These are phyloP conservation scores for Omphalotus olearius DNA, from an alignment of 1,284 basidiomycete species.

Conservation along the genomic window DNA sequence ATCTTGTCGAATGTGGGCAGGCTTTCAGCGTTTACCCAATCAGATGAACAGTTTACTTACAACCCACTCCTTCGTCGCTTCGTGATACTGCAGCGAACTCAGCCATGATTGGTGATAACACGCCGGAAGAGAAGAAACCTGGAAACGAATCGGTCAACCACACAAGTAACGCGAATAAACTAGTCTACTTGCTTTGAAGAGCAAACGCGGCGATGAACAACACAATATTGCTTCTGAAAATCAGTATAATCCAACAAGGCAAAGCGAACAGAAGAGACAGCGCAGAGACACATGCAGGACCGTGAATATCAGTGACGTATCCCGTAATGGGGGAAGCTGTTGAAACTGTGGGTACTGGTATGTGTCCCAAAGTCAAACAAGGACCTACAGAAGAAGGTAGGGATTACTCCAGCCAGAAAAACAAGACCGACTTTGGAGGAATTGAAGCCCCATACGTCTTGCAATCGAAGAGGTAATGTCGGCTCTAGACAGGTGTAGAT, in stretches of 20 bases:
- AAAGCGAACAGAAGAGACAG: constrained; percentile 48
- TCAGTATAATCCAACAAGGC: constrained; percentile 66
- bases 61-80: constrained; percentile 58
- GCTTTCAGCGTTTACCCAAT: neutral
- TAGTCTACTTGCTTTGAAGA: constrained; percentile 43
- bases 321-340: constrained; percentile 62
- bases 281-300: constrained; percentile 53
- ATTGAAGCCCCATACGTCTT: constrained; percentile 55
- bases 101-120: constrained; percentile 55
- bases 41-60: constrained; percentile 33
- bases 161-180: neutral
- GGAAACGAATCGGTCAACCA: neutral
- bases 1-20: constrained; percentile 29
- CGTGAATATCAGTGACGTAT: constrained; percentile 56
- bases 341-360: neutral
- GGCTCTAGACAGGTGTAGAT: constrained; percentile 56
- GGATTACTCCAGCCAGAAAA: constrained; percentile 67
- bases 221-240: constrained; percentile 46
- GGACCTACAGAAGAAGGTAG: constrained; percentile 57
- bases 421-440: constrained; percentile 65
- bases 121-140: constrained; percentile 59
- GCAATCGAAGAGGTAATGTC: constrained; percentile 62
- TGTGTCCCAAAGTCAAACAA: neutral
- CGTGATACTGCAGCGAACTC: constrained; percentile 60
- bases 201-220: constrained; percentile 62